These are phyloP conservation scores for Phytophthora lateralis DNA, from an alignment of 352 stramenopile species.

Conservation along the genomic window DNA sequence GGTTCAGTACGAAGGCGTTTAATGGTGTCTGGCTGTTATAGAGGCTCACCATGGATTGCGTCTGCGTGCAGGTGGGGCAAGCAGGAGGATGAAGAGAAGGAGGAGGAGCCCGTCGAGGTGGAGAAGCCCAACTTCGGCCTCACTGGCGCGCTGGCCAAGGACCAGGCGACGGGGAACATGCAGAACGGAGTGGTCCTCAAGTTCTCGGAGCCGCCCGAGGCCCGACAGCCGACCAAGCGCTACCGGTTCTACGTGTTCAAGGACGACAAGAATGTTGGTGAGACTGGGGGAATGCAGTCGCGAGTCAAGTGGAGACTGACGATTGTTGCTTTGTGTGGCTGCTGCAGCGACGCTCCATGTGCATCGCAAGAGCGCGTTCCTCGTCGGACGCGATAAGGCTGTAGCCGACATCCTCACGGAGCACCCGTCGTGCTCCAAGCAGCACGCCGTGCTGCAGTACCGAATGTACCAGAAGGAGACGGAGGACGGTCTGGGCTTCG, in stretches of 20 bases:
- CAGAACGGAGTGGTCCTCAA: slow-evolving; percentile 98
- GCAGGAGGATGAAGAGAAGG: slow-evolving; percentile 61
- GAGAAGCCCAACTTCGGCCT: slow-evolving; percentile 98
- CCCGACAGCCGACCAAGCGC: slow-evolving; percentile 87
- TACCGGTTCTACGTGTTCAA: slow-evolving; percentile 99
- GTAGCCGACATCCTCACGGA: slow-evolving; percentile 95
- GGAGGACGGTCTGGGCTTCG: slow-evolving; percentile 56
- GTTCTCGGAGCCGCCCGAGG: slow-evolving; percentile 96
- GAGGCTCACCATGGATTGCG: no score
- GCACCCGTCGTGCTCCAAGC: slow-evolving; percentile 95
- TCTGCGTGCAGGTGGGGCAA: slow-evolving; percentile 65
- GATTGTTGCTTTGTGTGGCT: slow-evolving; percentile 26
- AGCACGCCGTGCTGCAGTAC: slow-evolving; percentile 98
- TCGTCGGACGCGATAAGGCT: slow-evolving; percentile 93
- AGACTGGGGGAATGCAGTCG: slow-evolving; percentile 11
- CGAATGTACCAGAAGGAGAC: slow-evolving; percentile 78
- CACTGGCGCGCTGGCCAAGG: slow-evolving; percentile 95
- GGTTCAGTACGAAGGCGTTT: slow-evolving; percentile 46
- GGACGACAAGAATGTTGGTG: slow-evolving; percentile 79
- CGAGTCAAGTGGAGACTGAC: slow-evolving; percentile 3
- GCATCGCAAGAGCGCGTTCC: slow-evolving; percentile 95
- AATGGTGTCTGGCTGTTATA: no score
- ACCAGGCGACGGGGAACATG: slow-evolving; percentile 94
- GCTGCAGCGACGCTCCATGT: slow-evolving; percentile 94
- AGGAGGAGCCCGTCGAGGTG: slow-evolving; percentile 70